Evolutionary conservation across 371 early-diverging fungal species (phyloP), one percentile per base, ranked within the genome.

Genomic region (Saksenaea vasiformis): DNA sequence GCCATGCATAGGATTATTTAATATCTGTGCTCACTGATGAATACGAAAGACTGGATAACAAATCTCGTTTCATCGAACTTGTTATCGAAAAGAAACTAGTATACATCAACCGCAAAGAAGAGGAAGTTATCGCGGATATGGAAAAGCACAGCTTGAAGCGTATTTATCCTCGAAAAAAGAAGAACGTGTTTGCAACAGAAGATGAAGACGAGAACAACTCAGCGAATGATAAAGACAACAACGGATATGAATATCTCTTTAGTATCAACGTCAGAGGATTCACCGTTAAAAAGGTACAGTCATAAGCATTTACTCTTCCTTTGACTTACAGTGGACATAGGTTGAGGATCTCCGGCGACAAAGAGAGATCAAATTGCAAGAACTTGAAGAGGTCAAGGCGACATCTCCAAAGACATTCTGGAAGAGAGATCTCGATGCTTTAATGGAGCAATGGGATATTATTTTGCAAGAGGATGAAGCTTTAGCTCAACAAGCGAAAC

Each of bases 191-290:
- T 26, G 64, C 78, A 35, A 77, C 87, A 14, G 82, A 80, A 13
- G 85, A 80, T 13, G 80, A 72, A 3, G 78, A 71, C 3, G 80
- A 82, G n/a, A 39, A 51, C 15, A 64, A 68, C 2, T 54, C 62
- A 1, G 54, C 54, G 28, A 36, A 36, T 24, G 63, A 66, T 7
- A 27, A 60, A 11, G 66, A 58, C 2, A 61, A 57, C n/a, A 38
- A 37, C 13, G 95, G 92, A 26, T 99, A 87, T 70, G 96, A 98
- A 65, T 99, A 99, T 68, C 83, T 99, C 36, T 84, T 99, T 58
- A 75, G 83, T 13, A 97, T 99, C 93, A 92, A 94, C 27, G 93
- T 99, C 22, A 91, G 91, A 82, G 94, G 86, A 56, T 86, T 99
- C 64, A 99, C 99, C 1, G 68, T 71, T 56, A 97, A 99, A 70